Percentiles rank a stretch among this genome's conserved stretches.
Evolutionary conservation across 257 asterid species (phyloP).

Genomic region (Solanum raphanifolium): DNA sequence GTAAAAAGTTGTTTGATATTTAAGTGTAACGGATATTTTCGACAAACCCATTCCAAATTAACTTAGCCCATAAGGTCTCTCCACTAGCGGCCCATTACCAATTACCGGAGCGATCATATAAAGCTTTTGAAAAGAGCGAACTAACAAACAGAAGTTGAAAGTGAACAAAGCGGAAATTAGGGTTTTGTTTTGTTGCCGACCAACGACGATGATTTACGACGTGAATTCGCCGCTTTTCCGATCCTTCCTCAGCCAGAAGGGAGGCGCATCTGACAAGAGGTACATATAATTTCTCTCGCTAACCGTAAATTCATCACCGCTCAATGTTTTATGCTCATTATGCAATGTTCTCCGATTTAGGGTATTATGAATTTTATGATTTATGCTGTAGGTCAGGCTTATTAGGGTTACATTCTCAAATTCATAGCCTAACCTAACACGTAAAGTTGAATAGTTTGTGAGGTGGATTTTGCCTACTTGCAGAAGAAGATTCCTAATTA

Average conservation of each 20-base stretch:
- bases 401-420: not conserved
- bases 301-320: not conserved
- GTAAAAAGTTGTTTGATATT: not conserved
- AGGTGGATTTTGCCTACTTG: not conserved
- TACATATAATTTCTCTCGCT: not conserved
- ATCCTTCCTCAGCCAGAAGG: constrained; percentile 43
- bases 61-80: not conserved
- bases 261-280: constrained; percentile 38
- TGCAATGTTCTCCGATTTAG: not conserved
- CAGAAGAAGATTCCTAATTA: not conserved
- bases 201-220: constrained; percentile 37
- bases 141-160: not conserved
- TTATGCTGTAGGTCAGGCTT: not conserved
- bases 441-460: not conserved
- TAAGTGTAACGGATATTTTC: not conserved
- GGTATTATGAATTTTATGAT: not conserved
- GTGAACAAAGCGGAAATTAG: not conserved
- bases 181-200: not conserved
- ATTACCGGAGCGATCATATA: not conserved
- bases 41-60: not conserved
- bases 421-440: not conserved
- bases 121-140: not conserved
- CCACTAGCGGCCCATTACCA: not conserved
- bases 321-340: not conserved
- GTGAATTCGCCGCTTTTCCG: constrained; percentile 42